These are phyloP conservation scores for Trifolium dubium DNA, from an alignment of 306 rosid genomes.

Conservation along the genomic window DNA sequence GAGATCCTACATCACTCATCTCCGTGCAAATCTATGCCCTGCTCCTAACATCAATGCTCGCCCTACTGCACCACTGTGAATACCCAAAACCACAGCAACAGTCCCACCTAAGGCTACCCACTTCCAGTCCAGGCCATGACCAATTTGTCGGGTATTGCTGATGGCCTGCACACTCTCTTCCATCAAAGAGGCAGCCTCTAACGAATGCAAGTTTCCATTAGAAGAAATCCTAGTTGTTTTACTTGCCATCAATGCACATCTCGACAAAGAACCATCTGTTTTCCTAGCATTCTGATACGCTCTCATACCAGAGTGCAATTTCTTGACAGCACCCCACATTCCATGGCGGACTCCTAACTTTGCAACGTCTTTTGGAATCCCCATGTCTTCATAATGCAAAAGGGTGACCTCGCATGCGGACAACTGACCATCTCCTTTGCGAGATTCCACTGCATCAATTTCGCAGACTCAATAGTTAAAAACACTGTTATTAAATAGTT, in stretches of 20 bases:
- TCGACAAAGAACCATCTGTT: constrained; percentile 65
- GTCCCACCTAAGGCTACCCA: constrained; percentile 93
- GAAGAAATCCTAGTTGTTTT: constrained; percentile 69
- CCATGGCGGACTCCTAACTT: constrained; percentile 98
- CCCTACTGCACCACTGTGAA: constrained; percentile 83
- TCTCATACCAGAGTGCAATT: constrained; percentile 90
- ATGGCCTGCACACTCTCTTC: constrained; percentile 50
- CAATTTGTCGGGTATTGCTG: constrained; percentile 43
- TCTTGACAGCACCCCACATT: constrained; percentile 98
- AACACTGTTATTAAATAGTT: constrained; percentile 6
- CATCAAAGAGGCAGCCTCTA: constrained; percentile 45
- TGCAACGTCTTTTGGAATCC: constrained; percentile 97
- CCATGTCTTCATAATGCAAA: constrained; percentile 95
- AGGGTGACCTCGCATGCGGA: constrained; percentile 94
- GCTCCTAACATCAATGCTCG: constrained; percentile 82
- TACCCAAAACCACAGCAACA: constrained; percentile 89
- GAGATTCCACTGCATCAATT: constrained; percentile 81
- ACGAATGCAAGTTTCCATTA: constrained; percentile 50
- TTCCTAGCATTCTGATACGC: constrained; percentile 89
- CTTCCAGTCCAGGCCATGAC: constrained; percentile 82
- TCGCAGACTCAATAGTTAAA: constrained; percentile 39
- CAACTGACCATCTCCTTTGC: constrained; percentile 87
- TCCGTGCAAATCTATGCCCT: constrained; percentile 81
- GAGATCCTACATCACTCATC: constrained; percentile 47
- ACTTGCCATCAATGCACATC: constrained; percentile 75